Evolutionary conservation across 176 grass and related monocot genomes (phyloP).

Genomic region (Triticum aestivum): IWGSC_CS_RefSeq_v2.1 NC_057800.1:402555537-402556036

Average conservation of each 20-base stretch:
- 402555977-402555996: background rate
- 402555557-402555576: slow-evolving; percentile 41
- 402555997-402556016: background rate
- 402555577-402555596: slow-evolving; percentile 56
- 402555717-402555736: background rate
- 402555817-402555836: slow-evolving; percentile 43
- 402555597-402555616: slow-evolving; percentile 33
- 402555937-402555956: background rate
- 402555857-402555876: slow-evolving; percentile 58
- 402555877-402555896: slow-evolving; percentile 60
- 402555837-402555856: slow-evolving; percentile 59
- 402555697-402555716: background rate
- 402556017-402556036: background rate
- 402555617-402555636: slow-evolving; percentile 34
- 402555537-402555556: slow-evolving; percentile 62
- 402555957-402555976: slow-evolving; percentile 26
- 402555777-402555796: slow-evolving; percentile 48
- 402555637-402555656: slow-evolving; percentile 59
- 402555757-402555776: slow-evolving; percentile 19
- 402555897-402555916: slow-evolving; percentile 46
- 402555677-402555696: background rate
- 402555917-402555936: slow-evolving; percentile 41
- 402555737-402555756: background rate
- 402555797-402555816: slow-evolving; percentile 41
- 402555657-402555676: slow-evolving; percentile 88